These are phyloP conservation scores for Chloromonas sp. DNA, from an alignment of 163 green algal species.

Conservation along the genomic window DNA sequence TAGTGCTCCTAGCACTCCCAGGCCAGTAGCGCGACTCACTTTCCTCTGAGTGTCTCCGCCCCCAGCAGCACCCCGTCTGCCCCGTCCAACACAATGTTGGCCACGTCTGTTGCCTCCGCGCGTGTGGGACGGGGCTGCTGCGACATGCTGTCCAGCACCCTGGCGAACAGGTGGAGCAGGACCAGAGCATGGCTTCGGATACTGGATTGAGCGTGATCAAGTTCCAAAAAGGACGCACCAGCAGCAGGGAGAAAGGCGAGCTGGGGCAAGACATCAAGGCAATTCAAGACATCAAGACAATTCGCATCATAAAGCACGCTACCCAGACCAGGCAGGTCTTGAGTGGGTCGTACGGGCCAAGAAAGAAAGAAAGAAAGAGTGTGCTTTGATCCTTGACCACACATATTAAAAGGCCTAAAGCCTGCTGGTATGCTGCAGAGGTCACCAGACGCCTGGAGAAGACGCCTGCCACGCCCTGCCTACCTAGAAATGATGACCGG, in stretches of 20 bases:
- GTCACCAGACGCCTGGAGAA: too few species aligned
- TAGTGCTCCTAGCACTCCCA: too few species aligned
- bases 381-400: too few species aligned
- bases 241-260: not conserved
- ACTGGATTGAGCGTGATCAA: not conserved
- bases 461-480: too few species aligned
- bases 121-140: conserved; percentile 66
- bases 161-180: not conserved
- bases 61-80: conserved; percentile 82
- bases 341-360: too few species aligned
- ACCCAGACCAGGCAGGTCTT: too few species aligned
- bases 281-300: too few species aligned
- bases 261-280: not conserved
- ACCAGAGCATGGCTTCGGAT: not conserved
- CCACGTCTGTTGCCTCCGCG: conserved; percentile 86
- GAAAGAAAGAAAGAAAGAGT: too few species aligned
- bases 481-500: conserved; percentile 68
- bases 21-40: not conserved
- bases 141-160: conserved; percentile 82
- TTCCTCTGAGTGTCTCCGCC: conserved; percentile 67
- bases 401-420: too few species aligned
- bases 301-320: too few species aligned
- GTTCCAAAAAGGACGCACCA: not conserved
- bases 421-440: too few species aligned
- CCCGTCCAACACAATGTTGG: conserved; percentile 90